Evolutionary conservation across 805 yeast species (phyloP).

Genomic region (Ogataea chonburiensis): DNA sequence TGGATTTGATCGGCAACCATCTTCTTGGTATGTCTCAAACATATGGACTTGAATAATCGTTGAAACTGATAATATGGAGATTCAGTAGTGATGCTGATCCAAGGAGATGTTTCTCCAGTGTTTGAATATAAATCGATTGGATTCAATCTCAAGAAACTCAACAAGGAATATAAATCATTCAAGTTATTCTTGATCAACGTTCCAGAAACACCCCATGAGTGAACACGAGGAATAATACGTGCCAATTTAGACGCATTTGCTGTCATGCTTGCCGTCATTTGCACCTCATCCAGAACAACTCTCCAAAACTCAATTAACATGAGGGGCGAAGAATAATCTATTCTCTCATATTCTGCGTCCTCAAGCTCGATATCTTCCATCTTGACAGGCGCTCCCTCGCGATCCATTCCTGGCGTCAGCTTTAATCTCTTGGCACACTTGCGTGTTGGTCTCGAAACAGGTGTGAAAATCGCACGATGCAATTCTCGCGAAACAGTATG

Average conservation of each 20-base stretch:
- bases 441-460: slow-evolving; percentile 50
- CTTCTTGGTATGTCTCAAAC: slow-evolving; percentile 79
- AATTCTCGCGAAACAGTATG: slow-evolving; percentile 68
- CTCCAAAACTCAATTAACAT: slow-evolving; percentile 85
- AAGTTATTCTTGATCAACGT: slow-evolving; percentile 77
- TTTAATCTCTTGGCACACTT: slow-evolving; percentile 33
- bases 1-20: slow-evolving; percentile 76
- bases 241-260: slow-evolving; percentile 82
- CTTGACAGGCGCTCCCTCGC: slow-evolving; percentile 5
- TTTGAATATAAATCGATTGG: slow-evolving; percentile 52
- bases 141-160: slow-evolving; percentile 60
- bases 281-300: slow-evolving; percentile 90
- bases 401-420: neutral
- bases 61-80: slow-evolving; percentile 42
- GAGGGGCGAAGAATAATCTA: slow-evolving; percentile 76
- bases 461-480: slow-evolving; percentile 73
- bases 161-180: slow-evolving; percentile 66
- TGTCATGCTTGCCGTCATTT: slow-evolving; percentile 75
- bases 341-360: slow-evolving; percentile 29
- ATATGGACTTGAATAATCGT: slow-evolving; percentile 50
- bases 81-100: slow-evolving; percentile 27
- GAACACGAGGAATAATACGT: slow-evolving; percentile 73
- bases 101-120: slow-evolving; percentile 24
- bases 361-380: slow-evolving; percentile 24
- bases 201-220: slow-evolving; percentile 97